Evolutionary conservation across 1,284 basidiomycete species (phyloP), one percentile per base, ranked within the genome.

Genomic region (Clitocybe nebularis): DNA sequence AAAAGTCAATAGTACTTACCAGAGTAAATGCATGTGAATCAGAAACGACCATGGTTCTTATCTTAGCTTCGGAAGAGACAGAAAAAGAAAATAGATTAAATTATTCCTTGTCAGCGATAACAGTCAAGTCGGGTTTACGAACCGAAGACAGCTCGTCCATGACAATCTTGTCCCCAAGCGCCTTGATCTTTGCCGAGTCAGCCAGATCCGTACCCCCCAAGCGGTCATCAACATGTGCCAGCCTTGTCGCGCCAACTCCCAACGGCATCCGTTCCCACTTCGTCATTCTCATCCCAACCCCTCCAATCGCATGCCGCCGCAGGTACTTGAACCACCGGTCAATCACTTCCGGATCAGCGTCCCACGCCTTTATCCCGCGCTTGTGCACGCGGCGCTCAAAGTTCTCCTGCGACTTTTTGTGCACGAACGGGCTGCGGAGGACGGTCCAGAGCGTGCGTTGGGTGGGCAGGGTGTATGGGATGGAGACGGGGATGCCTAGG

Each of bases 381-480:
- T 86, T 88, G 60, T 95, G 88, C 43, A 88, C 86, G 56, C 73
- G 76, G 22, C 91, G 69, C 65, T 93, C 86, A 63, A 97, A 99
- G 68, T 98, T 98, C 69, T 99, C 93, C 66, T 97, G 93, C 14
- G 79, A 74, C 67, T 96, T 97, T 63, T 99, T 99, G 66, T 95
- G 87, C 5, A 84, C 85, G 63, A 98, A 98, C 3, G 94, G 93
- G 3, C 81, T 79, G 32, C 85, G 80, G 7, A 80, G 76, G 9
- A 98, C 93, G 0, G 95, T 97, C 82, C 89, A 93, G 6, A 97
- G 69, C 5, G 77, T 75, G 17, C 86, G 84, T 52, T 84, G 76
- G 1, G 80, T 90, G 0, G 93, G 93, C 0, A 97, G 77, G 2
- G 67, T 64, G 2, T 77, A 78, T 2, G 84, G 74, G 9, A 76